Conservation (phyloP, 768 basidiomycete genomes). For the Lepiota venenata region DNA sequence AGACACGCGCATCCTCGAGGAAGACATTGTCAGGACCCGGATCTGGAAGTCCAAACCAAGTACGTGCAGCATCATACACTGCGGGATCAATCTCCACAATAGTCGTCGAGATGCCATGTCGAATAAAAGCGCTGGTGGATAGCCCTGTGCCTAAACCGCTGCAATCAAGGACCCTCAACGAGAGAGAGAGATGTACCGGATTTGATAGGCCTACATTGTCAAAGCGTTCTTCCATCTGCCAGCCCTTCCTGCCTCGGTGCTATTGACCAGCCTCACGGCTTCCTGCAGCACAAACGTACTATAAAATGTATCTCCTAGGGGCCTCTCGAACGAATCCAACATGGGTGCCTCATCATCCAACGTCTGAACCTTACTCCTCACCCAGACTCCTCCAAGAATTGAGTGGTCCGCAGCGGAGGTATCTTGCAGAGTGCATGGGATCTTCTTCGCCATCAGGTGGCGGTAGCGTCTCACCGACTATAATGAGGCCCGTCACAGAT, state of each 20-base stretch:
- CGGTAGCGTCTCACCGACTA: conserved; percentile 71
- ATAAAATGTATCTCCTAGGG: conserved; percentile 79
- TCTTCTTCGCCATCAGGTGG: conserved; percentile 26
- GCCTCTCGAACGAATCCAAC: conserved; percentile 49
- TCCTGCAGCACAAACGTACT: conserved; percentile 86
- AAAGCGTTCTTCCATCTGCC: conserved; percentile 50
- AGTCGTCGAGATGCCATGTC: conserved; percentile 68
- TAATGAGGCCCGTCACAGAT: conserved; percentile 77
- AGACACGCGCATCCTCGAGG: conserved; percentile 73
- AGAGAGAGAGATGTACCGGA: conserved; percentile 8
- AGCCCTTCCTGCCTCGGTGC: conserved; percentile 34
- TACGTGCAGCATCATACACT: conserved; percentile 79
- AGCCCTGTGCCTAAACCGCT: conserved; percentile 91
- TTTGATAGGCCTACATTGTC: conserved; percentile 55
- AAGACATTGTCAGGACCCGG: conserved; percentile 59
- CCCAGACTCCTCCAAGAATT: conserved; percentile 78
- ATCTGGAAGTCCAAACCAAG: conserved; percentile 76
- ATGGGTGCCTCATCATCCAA: conserved; percentile 37
- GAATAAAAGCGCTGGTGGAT: conserved; percentile 69
- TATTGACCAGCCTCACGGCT: conserved; percentile 67
- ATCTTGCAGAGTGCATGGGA: conserved; percentile 50
- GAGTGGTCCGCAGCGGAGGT: conserved; percentile 65
- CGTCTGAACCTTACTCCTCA: conserved; percentile 44
- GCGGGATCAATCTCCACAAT: conserved; percentile 93
- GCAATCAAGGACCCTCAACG: conserved; percentile 2